These are phyloP conservation scores for Phyllosticta citribraziliensis DNA, from an alignment of 2,329 filamentous ascomycete species.

Conservation along the genomic window DNA sequence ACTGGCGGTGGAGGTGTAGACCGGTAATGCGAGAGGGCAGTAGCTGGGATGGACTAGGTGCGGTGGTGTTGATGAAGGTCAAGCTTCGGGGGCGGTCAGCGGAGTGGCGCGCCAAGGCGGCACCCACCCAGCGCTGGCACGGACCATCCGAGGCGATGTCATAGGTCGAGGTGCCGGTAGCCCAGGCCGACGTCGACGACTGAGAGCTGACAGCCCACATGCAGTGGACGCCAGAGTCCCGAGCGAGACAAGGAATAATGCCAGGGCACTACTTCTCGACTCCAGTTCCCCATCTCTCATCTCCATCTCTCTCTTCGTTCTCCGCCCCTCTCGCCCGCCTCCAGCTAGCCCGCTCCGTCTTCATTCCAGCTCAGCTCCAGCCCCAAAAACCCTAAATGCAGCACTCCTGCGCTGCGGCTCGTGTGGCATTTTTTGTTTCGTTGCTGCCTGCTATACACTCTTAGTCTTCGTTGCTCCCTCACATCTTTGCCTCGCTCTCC, in stretches of 20 bases:
- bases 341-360: background rate
- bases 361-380: slow-evolving; percentile 3
- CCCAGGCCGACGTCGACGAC: background rate
- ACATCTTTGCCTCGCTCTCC: background rate
- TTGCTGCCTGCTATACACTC: background rate
- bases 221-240: background rate
- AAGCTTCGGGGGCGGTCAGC: slow-evolving; percentile 15
- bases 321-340: background rate
- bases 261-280: background rate
- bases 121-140: background rate
- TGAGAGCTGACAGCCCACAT: background rate
- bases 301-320: background rate
- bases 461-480: background rate
- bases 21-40: background rate
- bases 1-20: background rate
- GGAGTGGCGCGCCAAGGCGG: background rate
- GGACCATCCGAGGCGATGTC: slow-evolving; percentile 3
- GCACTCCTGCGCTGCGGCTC: background rate
- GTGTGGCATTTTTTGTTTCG: background rate
- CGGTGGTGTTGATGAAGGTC: slow-evolving; percentile 10
- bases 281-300: background rate
- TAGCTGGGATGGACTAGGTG: background rate
- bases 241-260: background rate
- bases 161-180: background rate
- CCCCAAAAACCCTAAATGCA: background rate